Evolutionary conservation across 2,329 filamentous ascomycete genomes (phyloP), one percentile per base, ranked within the genome.

Genomic region (Myriosclerotinia scirpicola): DNA sequence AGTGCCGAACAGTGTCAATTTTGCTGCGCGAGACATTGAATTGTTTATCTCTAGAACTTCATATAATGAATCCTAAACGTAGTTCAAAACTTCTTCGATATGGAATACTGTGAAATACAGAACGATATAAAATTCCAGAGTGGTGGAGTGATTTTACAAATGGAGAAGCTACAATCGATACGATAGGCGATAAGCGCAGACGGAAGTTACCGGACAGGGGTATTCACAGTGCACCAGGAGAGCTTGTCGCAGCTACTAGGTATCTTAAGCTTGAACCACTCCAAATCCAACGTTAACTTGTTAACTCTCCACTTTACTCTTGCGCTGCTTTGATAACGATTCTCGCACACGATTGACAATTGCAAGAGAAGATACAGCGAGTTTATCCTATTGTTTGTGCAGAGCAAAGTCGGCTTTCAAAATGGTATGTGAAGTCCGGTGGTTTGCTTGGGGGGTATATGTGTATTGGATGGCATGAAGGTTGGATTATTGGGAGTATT

Each of bases 11-110:
- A 99, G 83, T 17, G 95, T 97, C 71, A 95, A 78, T 76, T 97
- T 96, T 22, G 95, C 93, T 67, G 92, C 90, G 74, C 87, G 89
- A 67, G 95, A 99, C 95, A 99, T 99, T 36, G 54, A 36, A 5
- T 44, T 53, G 36, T 5, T 26, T 66, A 14, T 34, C 2, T 61
- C 11, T 12, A 5, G n/a, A 50, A 20, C 8, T 14, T 53, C 26
- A 46, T 44, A 8, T 30, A 17, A 30, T 7, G 8, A 22, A 36
- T 22, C 26, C 30, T 15, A 38, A 22, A 26, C 6, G 15, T 12
- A 30, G 2, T 48, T 58, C 36, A 30, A n/a, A 48, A 38, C 9
- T 11, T 26, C 44, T 36, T 15, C 15, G n/a, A 20, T 46, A 59
- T 55, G n/a, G 48, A 55, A n/a, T 34, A n/a, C n/a, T n/a, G 40